Base-by-base conservation (phyloP, 1,284 basidiomycete genomes). In the Termitomyces sp. region DNA sequence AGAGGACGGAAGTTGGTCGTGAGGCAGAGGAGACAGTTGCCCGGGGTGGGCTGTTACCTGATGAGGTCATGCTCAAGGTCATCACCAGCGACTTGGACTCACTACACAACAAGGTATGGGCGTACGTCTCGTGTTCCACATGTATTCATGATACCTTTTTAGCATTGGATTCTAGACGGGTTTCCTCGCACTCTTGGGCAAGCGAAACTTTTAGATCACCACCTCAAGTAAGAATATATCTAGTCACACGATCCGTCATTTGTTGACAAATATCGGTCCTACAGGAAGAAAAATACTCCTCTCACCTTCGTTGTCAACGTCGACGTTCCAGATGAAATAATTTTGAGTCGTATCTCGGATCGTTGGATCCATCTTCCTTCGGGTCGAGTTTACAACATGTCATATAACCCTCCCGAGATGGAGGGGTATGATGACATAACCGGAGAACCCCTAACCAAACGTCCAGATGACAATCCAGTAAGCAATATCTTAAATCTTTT, bases 121-220 rank as follows among this genome's bases (percentile, higher is more conserved):
- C 62, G 17, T 28, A 17, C 15, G 8, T 10, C 26, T 39, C 26
- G 17, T 38, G 26, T 38, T 38, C 13, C 15, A 2, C 8, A 36
- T 17, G 9, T 39, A 17, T 39, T 17, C 26, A 13, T 39, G 24
- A 49, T 26, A 9, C 19, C 49, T 33, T 9, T 50, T 39, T 9
- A 89, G 82, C 85, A 91, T 67, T 98, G 95, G 95, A 90, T 98
- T 60, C 72, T 99, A 34, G 96, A 99, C 65, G 96, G 96, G 5
- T 99, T 99, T 67, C 96, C 96, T 31, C 86, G 96, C 39, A 99
- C 96, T 2, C 71, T 96, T 1, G 84, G 82, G 15, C 96, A 99
- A 71, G 96, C 92, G 1, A 76, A 87, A 67, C 76, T 96, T 43
- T 79, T 99, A 9, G 92, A 98, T 66, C 72, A 73, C 17, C 83